Evolutionary conservation across 495 filamentous ascomycete genomes (phyloP), one percentile per base, ranked within the genome.

Genomic region (Podospora pseudoanserina): DNA sequence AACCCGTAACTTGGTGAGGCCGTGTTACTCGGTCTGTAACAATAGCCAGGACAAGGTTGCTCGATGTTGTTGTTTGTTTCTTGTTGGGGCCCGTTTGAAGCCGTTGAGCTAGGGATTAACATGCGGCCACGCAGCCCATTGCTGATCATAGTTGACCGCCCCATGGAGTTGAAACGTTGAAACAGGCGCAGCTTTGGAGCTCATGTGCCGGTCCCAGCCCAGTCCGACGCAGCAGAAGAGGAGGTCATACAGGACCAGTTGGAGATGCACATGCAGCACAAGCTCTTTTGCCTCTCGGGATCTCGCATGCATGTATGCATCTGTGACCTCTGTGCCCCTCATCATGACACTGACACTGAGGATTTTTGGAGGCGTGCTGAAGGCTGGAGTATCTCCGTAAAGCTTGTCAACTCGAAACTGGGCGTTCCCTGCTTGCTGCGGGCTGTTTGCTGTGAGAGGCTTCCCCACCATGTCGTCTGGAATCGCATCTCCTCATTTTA

Each of bases 121-220:
- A 49, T 49, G 39, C 39, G 39, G 39, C 39, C 39, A 49, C 15
- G 39, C 23, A 23, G 23, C 23, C 23, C 23, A 23, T 23, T 23
- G 23, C 39, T 49, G 39, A 49, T 49, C 39, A 49, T 49, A 49
- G 39, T 49, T 1, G 39, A 49, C 39, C 2, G 39, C 39, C 39
- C 39, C 39, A 49, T 49, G 39, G 39, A 49, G 39, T 49, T 49
- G 39, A 49, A 49, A 49, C 39, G 63, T 56, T 69, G 67, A 69
- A 69, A 69, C 67, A 65, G 65, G 67, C 63, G 57, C 67, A 39
- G 39, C 20, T 56, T 28, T 65, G 67, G 63, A 64, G 63, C 44
- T 20, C 30, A n/a, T 32, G 7, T 44, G 67, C 63, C 57, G 67
- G 44, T 65, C 63, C 44, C 63, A 54, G 39, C 67, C 63, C 65